phyloP scores from a whole-genome alignment of 179 eudicot species.

The Vitellaria paradoxa region DNA sequence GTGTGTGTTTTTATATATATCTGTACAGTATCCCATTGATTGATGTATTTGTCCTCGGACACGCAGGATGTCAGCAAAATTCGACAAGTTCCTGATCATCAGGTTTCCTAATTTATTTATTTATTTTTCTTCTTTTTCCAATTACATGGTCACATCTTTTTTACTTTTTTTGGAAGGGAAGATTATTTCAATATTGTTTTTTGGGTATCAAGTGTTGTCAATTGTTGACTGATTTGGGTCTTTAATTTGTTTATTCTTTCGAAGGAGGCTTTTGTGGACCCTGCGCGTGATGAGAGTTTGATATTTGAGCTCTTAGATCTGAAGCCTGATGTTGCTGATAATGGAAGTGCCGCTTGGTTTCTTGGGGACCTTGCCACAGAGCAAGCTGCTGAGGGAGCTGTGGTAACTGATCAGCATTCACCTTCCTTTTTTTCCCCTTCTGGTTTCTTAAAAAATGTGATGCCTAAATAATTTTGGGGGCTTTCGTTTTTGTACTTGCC shows the following conservation, averaged over 20 bases:
- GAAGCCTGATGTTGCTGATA: slow-evolving; percentile 71
- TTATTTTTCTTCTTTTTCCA: no score
- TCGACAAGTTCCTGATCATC: slow-evolving; percentile 54
- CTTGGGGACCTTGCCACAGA: slow-evolving; percentile 84
- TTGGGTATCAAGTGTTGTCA: slow-evolving; percentile 7
- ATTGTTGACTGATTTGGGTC: slow-evolving; percentile 11
- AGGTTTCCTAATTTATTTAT: slow-evolving; percentile 37
- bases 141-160: not conserved
- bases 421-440: not conserved
- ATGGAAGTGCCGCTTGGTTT: slow-evolving; percentile 85
- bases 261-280: slow-evolving; percentile 85
- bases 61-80: slow-evolving; percentile 69
- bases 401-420: slow-evolving; percentile 32
- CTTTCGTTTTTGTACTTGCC: no score
- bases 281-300: slow-evolving; percentile 73
- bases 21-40: not conserved
- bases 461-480: no score
- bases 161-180: no score
- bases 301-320: slow-evolving; percentile 69
- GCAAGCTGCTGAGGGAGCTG: slow-evolving; percentile 75
- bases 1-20: no score
- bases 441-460: no score
- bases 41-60: not conserved
- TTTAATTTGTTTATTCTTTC: slow-evolving; percentile 18
- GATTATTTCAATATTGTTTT: not conserved